These are phyloP conservation scores for Teratosphaeria epicoccoides DNA, from an alignment of 2,329 filamentous ascomycete species.

Conservation along the genomic window DNA sequence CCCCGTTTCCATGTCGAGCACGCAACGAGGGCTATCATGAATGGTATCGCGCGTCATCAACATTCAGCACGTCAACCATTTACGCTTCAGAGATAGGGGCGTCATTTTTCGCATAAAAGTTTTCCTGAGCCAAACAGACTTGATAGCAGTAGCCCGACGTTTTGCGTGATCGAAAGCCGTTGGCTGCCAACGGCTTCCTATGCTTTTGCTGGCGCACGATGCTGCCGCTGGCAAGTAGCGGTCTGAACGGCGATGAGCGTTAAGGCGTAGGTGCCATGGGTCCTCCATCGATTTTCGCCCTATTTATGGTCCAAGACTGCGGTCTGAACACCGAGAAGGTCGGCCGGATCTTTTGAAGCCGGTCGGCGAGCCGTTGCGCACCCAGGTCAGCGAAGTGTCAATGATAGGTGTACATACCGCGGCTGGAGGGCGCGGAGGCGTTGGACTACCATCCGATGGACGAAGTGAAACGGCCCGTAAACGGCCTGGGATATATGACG, in stretches of 20 bases:
- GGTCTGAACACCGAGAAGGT: not conserved
- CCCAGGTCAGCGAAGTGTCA: not conserved
- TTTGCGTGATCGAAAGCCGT: not conserved
- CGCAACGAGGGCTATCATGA: no score
- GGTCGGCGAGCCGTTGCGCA: not conserved
- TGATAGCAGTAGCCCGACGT: not conserved
- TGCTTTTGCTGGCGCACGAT: not conserved
- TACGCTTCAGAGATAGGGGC: not conserved
- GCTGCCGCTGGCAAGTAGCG: not conserved
- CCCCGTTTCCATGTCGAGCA: no score
- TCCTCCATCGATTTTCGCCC: not conserved
- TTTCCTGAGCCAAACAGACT: not conserved
- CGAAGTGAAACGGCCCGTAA: not conserved
- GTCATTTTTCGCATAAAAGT: not conserved
- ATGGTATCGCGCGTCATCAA: not conserved
- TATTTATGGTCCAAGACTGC: not conserved
- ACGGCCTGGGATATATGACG: not conserved
- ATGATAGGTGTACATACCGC: not conserved
- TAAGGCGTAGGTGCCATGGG: no score
- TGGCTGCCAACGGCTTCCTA: not conserved
- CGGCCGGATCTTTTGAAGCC: not conserved
- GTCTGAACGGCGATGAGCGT: not conserved
- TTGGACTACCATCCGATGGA: not conserved
- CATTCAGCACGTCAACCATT: not conserved
- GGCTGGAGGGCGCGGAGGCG: no score